phyloP scores from a whole-genome alignment of 768 basidiomycete genomes.

The Gymnopilus dilepis region DNA sequence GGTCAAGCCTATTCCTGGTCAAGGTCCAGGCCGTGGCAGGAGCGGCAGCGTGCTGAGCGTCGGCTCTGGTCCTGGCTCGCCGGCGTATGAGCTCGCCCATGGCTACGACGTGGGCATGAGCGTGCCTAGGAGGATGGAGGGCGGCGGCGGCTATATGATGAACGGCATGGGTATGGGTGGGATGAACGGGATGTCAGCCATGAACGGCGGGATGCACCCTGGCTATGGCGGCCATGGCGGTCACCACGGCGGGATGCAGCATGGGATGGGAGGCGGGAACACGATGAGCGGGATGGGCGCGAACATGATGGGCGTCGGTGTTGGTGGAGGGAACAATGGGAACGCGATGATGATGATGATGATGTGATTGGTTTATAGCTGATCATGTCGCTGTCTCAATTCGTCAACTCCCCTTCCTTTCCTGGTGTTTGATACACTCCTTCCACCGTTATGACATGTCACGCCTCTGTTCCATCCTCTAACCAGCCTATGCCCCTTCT shows the following conservation, averaged over 20 bases:
- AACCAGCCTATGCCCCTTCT: slow-evolving; percentile 7
- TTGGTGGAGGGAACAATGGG: slow-evolving; percentile 17
- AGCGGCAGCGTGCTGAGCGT: slow-evolving; percentile 18
- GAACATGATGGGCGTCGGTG: slow-evolving; percentile 11
- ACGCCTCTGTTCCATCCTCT: not conserved
- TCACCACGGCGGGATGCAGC: slow-evolving; percentile 3
- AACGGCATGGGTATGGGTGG: slow-evolving; percentile 14
- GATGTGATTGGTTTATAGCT: slow-evolving; percentile 17
- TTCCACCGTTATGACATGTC: not conserved
- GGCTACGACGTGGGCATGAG: slow-evolving; percentile 11
- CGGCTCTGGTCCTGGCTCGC: slow-evolving; percentile 16
- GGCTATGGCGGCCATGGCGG: slow-evolving; percentile 19
- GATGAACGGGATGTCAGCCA: slow-evolving; percentile 11
- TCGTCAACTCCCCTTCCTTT: not conserved
- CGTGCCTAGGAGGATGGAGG: slow-evolving; percentile 12
- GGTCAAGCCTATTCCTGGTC: not conserved
- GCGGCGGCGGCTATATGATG: slow-evolving; percentile 4
- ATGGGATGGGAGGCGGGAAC: slow-evolving; percentile 3
- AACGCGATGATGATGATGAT: slow-evolving; percentile 32
- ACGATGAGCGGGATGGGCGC: slow-evolving; percentile 2
- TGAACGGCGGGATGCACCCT: slow-evolving; percentile 1
- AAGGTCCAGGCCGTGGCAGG: slow-evolving; percentile 4
- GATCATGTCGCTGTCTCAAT: not conserved
- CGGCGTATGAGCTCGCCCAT: slow-evolving; percentile 25
- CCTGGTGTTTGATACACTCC: not conserved